Evolutionary conservation across 106 monocot genomes (phyloP), one percentile per base, ranked within the genome.

Genomic region (Narthecium ossifragum): DNA sequence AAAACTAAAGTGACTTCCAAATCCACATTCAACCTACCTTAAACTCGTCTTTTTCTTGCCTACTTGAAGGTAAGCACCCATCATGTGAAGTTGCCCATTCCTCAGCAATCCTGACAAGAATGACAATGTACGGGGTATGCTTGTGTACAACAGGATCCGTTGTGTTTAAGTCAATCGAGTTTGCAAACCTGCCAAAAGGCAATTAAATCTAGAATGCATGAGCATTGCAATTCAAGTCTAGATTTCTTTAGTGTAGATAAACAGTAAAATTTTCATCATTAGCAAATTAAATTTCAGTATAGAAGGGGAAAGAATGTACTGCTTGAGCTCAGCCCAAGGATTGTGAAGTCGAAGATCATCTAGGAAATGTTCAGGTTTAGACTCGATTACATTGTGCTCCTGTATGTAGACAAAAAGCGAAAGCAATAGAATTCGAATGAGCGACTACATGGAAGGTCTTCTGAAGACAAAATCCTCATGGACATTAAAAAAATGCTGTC

Each of bases 1-100:
- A n/a, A n/a, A n/a, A n/a, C n/a, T n/a, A n/a, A n/a, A n/a, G n/a
- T n/a, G n/a, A n/a, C n/a, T n/a, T n/a, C n/a, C n/a, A n/a, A 17
- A 30, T 36, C 25, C n/a, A 22, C 45, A 59, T 27, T n/a, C n/a
- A n/a, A 34, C 31, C 31, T 65, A 98, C 96, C 81, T 98, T 98
- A 57, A 98, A 98, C 23, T 98, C 86, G 41, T 65, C 88, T 78
- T 98, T 98, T 62, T 98, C 96, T 80, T 98, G 85, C 68, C 96
- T 80, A 48, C 76, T 91, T 24, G 76, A 68, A 68, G 96, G 96
- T 36, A 98, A 75, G 67, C 61, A 54, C 53, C 96, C 96, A 62
- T 58, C 79, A 70, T 91, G 96, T 47, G 51, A 40, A 34, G 73
- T 58, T 28, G 78, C 76, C 96, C 96, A 98, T 78, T 91, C 81